phyloP scores from a whole-genome alignment of 352 stramenopile genomes.

The Thalassiosira livingstoniorum region DNA sequence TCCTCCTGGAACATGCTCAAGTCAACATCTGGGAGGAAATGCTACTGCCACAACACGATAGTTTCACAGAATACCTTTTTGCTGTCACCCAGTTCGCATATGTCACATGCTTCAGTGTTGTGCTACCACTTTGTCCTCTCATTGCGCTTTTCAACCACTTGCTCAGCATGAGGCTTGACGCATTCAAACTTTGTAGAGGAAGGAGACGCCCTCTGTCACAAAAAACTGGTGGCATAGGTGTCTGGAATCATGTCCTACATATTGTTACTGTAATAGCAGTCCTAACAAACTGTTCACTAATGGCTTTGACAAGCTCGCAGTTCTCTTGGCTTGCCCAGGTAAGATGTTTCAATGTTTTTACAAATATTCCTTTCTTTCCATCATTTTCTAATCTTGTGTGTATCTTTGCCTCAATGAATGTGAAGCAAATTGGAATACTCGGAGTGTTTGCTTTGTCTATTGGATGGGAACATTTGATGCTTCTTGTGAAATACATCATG shows the following conservation, averaged over 20 bases:
- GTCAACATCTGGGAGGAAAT: constrained; percentile 89
- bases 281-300: constrained; percentile 95
- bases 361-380: too few species aligned
- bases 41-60: constrained; percentile 91
- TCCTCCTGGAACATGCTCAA: constrained; percentile 85
- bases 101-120: constrained; percentile 93
- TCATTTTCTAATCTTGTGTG: too few species aligned
- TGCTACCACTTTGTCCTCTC: constrained; percentile 92
- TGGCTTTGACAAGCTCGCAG: constrained; percentile 84
- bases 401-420: too few species aligned
- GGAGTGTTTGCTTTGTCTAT: constrained; percentile 81
- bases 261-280: constrained; percentile 94
- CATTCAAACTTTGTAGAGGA: constrained; percentile 94
- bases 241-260: constrained; percentile 94
- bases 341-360: too few species aligned
- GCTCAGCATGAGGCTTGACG: constrained; percentile 94
- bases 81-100: constrained; percentile 93
- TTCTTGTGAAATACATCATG: constrained; percentile 87
- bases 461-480: constrained; percentile 84
- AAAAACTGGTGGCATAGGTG: constrained; percentile 92
- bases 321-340: constrained; percentile 66
- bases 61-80: constrained; percentile 94
- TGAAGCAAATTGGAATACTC: constrained; percentile 68
- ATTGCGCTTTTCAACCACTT: constrained; percentile 94
- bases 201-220: constrained; percentile 90